phyloP scores from a whole-genome alignment of 2,329 filamentous ascomycete species.

The Leptoxyphium fumago region DNA sequence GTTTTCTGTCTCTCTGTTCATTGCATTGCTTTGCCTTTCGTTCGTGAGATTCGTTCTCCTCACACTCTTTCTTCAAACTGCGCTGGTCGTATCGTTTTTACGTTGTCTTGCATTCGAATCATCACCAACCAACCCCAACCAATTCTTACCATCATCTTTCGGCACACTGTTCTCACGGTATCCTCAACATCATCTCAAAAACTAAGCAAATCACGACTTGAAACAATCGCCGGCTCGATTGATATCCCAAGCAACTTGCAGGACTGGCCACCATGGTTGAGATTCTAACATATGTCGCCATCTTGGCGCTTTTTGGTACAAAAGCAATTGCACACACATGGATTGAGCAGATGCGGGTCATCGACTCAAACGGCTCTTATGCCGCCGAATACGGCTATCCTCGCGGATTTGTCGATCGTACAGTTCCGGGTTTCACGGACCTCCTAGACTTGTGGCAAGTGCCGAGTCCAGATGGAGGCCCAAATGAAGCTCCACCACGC shows the following conservation, averaged over 20 bases:
- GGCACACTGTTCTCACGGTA: no score
- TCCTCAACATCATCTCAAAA: neutral
- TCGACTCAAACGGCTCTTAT: constrained; percentile 61
- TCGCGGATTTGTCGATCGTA: constrained; percentile 53
- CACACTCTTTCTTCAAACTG: no score
- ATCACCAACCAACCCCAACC: no score
- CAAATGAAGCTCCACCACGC: constrained; percentile 8
- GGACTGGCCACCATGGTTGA: neutral
- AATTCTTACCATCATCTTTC: no score
- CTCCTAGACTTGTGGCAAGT: constrained; percentile 44
- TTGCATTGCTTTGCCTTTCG: no score
- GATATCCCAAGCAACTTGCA: no score
- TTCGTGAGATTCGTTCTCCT: no score
- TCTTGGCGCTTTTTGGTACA: neutral
- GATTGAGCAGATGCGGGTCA: constrained; percentile 61
- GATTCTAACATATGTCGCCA: neutral
- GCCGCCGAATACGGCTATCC: constrained; percentile 56
- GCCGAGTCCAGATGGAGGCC: constrained; percentile 28
- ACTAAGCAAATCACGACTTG: neutral
- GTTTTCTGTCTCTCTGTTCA: no score
- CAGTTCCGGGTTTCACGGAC: constrained; percentile 42
- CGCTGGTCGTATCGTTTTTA: no score
- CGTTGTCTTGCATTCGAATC: no score
- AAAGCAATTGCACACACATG: constrained; percentile 52
- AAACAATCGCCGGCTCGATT: no score